Conservation (phyloP, 2,329 filamentous ascomycete species). For the Dactylellina leptospora region DNA sequence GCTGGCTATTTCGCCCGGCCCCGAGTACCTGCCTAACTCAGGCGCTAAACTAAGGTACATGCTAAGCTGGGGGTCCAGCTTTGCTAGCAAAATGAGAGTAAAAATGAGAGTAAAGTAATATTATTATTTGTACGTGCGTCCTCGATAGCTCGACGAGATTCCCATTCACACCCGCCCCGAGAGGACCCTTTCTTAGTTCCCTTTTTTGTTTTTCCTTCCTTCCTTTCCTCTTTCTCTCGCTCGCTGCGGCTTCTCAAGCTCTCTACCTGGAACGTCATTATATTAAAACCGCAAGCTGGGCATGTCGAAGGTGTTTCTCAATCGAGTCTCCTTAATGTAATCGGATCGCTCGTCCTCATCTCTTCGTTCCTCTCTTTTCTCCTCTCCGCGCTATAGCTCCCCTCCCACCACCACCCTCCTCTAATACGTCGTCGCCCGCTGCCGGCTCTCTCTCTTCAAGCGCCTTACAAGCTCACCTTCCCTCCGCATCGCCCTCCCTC, state of each 20-base stretch:
- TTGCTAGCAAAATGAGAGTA: too few relatives aligned
- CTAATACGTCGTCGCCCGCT: too few relatives aligned
- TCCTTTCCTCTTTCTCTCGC: too few relatives aligned
- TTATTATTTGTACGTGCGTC: too few relatives aligned
- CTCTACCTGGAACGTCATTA: constrained; percentile 39
- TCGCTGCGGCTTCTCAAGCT: too few relatives aligned
- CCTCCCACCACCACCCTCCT: not conserved
- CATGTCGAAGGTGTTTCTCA: constrained; percentile 7
- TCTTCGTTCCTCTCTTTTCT: not conserved
- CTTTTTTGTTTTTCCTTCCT: too few relatives aligned
- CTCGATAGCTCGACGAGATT: too few relatives aligned
- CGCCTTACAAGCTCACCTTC: not conserved
- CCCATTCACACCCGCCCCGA: too few relatives aligned
- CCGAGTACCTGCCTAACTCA: constrained; percentile 29
- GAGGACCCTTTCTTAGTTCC: too few relatives aligned
- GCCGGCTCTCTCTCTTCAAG: not conserved
- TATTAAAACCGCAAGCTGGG: not conserved
- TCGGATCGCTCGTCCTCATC: constrained; percentile 3
- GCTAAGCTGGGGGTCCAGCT: not conserved
- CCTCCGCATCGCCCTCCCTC: too few relatives aligned
- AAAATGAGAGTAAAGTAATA: too few relatives aligned
- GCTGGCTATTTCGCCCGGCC: not conserved
- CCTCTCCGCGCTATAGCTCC: not conserved
- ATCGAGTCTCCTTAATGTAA: constrained; percentile 40
- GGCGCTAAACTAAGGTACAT: constrained; percentile 27